Evolutionary conservation across 345 rosid genomes (phyloP).

Genomic region (Moricandia moricandioides): DNA sequence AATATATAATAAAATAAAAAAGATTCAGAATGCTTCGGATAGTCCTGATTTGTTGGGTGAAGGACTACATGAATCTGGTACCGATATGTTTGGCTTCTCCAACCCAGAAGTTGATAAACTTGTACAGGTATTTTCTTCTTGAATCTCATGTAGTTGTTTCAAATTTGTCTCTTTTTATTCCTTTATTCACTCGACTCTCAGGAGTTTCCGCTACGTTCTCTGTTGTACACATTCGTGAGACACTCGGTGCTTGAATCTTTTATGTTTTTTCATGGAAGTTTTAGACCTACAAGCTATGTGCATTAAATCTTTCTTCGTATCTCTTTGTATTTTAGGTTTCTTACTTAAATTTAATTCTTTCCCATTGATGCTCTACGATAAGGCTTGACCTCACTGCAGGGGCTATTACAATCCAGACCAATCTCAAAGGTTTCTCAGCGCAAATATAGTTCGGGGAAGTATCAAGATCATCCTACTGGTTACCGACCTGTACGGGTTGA

Average conservation of each 20-base stretch:
- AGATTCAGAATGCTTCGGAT: conserved; percentile 39
- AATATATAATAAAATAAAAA: conserved; percentile 60
- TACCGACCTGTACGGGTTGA: conserved; percentile 91
- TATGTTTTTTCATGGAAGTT: conserved; percentile 5
- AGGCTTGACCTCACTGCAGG: conserved; percentile 44
- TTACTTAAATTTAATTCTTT: not conserved
- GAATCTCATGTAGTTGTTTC: conserved; percentile 12
- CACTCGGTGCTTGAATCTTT: not conserved
- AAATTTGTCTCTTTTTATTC: conserved; percentile 2
- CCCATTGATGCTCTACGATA: conserved; percentile 17
- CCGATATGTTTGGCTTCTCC: conserved; percentile 96
- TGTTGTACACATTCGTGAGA: not conserved
- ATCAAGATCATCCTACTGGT: conserved; percentile 65
- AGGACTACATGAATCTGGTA: conserved; percentile 49
- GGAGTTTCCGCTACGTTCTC: conserved; percentile 5
- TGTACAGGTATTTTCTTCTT: conserved; percentile 57
- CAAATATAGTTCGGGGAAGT: conserved; percentile 52
- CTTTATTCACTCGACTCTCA: conserved; percentile 1
- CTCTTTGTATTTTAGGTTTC: not conserved
- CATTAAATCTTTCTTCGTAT: conserved; percentile 3
- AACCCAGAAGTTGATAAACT: conserved; percentile 73
- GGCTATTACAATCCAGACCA: conserved; percentile 57
- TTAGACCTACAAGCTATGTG: conserved; percentile 5
- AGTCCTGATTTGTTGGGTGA: conserved; percentile 44
- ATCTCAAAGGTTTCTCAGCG: conserved; percentile 43